Percentiles rank a stretch among this genome's conserved stretches.
These are phyloP conservation scores for Colletotrichum truncatum DNA, from an alignment of 2,329 filamentous ascomycete genomes.

Conservation along the genomic window DNA sequence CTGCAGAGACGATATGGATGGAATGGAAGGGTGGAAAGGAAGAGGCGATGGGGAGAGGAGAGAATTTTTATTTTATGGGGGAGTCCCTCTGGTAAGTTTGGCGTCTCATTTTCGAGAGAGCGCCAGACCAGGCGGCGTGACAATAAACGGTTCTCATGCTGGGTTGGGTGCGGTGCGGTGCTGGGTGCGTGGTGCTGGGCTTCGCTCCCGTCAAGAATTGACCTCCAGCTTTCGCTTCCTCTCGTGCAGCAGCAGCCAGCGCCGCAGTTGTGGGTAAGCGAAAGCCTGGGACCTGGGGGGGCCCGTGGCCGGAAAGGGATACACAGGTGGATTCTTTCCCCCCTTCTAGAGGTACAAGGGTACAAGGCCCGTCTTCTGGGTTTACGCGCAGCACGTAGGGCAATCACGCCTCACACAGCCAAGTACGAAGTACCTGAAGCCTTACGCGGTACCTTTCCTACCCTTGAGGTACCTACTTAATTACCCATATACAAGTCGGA, in stretches of 20 bases:
- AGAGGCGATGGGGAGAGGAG: slow-evolving; percentile 31
- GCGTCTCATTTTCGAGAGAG: slow-evolving; percentile 44
- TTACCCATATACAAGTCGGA: background rate
- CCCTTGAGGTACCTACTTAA: background rate
- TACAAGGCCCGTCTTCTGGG: slow-evolving; percentile 4
- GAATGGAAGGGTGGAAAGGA: slow-evolving; percentile 31
- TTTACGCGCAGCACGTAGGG: background rate
- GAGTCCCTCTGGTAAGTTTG: slow-evolving; percentile 45
- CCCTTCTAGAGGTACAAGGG: slow-evolving; percentile 24
- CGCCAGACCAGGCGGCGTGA: slow-evolving; percentile 34
- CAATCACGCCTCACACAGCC: background rate
- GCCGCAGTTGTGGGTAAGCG: slow-evolving; percentile 31
- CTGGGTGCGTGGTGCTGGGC: slow-evolving; percentile 27
- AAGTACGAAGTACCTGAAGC: background rate
- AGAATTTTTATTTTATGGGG: slow-evolving; percentile 42
- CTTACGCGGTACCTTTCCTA: too few relatives aligned
- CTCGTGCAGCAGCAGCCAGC: slow-evolving; percentile 30
- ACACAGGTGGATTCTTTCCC: slow-evolving; percentile 20
- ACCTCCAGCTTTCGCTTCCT: slow-evolving; percentile 33
- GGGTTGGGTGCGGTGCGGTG: slow-evolving; percentile 32
- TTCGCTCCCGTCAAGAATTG: slow-evolving; percentile 29
- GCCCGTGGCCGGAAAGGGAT: slow-evolving; percentile 25
- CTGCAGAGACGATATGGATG: slow-evolving; percentile 24
- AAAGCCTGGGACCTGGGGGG: slow-evolving; percentile 12
- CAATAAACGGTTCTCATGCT: slow-evolving; percentile 35